Conservation (phyloP, 192 early-diverging fungal species). For the Pilaira anomala region DNA sequence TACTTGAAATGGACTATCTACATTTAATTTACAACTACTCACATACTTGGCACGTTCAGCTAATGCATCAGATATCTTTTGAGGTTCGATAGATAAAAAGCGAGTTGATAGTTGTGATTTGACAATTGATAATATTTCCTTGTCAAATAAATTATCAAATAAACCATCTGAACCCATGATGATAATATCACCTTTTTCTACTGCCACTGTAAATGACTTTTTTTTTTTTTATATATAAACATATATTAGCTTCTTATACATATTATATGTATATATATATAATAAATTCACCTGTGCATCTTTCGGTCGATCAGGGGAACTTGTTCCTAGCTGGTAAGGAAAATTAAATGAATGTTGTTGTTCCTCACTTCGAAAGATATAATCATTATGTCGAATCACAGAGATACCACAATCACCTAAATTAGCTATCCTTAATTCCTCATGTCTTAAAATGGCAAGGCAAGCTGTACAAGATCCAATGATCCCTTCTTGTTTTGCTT, state of each 20-base stretch:
- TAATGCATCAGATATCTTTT: slow-evolving; percentile 73
- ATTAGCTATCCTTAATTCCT: slow-evolving; percentile 91
- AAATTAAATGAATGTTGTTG: slow-evolving; percentile 99
- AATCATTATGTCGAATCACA: slow-evolving; percentile 81
- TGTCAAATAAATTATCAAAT: slow-evolving; percentile 98
- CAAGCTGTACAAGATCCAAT: slow-evolving; percentile 93
- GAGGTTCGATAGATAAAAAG: slow-evolving; percentile 56
- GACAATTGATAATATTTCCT: slow-evolving; percentile 73
- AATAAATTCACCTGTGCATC: slow-evolving; percentile 32
- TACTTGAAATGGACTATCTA: slow-evolving; percentile 84
- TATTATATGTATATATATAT: neutral
- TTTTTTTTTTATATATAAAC: neutral
- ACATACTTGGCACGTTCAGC: slow-evolving; percentile 72
- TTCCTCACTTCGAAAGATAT: slow-evolving; percentile 93
- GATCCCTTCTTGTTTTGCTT: slow-evolving; percentile 69
- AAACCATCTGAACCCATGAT: slow-evolving; percentile 94
- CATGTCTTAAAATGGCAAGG: slow-evolving; percentile 81
- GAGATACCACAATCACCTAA: slow-evolving; percentile 93
- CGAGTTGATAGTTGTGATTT: neutral
- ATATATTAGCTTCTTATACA: neutral
- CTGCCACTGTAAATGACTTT: slow-evolving; percentile 72
- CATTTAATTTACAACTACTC: slow-evolving; percentile 72
- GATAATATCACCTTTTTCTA: slow-evolving; percentile 90
- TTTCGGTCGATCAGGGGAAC: slow-evolving; percentile 31
- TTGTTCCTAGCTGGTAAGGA: slow-evolving; percentile 92